These are phyloP conservation scores for Malassezia nana DNA, from an alignment of 1,284 basidiomycete species.

Conservation along the genomic window DNA sequence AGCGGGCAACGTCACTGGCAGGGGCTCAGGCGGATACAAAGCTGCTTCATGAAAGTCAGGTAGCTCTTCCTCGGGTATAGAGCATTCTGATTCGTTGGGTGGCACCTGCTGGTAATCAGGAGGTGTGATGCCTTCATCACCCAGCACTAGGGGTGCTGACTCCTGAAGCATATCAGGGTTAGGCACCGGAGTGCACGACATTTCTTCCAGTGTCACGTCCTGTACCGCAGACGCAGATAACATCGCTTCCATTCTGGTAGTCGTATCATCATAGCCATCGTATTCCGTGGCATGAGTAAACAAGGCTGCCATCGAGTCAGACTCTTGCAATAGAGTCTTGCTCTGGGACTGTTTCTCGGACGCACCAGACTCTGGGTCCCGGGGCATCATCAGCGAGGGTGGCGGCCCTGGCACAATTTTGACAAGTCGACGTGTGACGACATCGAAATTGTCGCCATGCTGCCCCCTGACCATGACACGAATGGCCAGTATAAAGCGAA, in stretches of 20 bases:
- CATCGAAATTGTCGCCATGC: slow-evolving; percentile 26
- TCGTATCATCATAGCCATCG: slow-evolving; percentile 34
- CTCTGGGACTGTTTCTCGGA: background rate
- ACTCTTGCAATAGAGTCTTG: background rate
- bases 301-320: slow-evolving; percentile 4
- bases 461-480: slow-evolving; percentile 28
- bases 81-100: background rate
- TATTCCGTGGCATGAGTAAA: slow-evolving; percentile 31
- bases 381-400: slow-evolving; percentile 19
- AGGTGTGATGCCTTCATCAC: background rate
- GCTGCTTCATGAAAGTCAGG: slow-evolving; percentile 13
- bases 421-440: slow-evolving; percentile 24
- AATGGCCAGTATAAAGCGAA: slow-evolving; percentile 37
- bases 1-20: background rate
- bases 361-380: background rate
- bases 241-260: background rate
- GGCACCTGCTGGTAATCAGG: background rate
- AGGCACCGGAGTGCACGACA: background rate
- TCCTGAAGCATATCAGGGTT: background rate
- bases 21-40: background rate
- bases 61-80: background rate
- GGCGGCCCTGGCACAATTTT: slow-evolving; percentile 35
- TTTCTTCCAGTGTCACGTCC: background rate
- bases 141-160: background rate
- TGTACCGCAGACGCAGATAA: background rate